Evolutionary conservation across 345 rosid species (phyloP).

Genomic region (Ceriops tagal): DNA sequence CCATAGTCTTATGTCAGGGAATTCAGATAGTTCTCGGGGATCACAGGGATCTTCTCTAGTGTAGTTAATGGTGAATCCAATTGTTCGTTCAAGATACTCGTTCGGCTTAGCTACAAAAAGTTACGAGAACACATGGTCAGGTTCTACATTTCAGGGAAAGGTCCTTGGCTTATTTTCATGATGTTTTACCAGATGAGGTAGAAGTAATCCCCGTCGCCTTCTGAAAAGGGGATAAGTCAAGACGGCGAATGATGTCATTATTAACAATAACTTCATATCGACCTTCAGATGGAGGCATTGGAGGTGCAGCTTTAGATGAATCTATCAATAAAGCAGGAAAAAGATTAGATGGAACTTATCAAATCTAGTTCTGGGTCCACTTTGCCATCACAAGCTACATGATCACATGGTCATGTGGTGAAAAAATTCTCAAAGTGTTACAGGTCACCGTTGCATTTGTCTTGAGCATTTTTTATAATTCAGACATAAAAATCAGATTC

Average conservation of each 20-base stretch:
- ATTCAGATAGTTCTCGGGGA: slow-evolving; percentile 75
- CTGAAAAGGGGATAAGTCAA: slow-evolving; percentile 74
- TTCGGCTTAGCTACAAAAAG: slow-evolving; percentile 46
- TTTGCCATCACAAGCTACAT: no score
- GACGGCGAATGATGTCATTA: slow-evolving; percentile 41
- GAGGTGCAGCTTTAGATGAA: slow-evolving; percentile 47
- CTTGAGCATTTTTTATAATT: no score
- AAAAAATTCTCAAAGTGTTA: no score
- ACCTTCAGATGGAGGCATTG: slow-evolving; percentile 74
- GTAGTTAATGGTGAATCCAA: slow-evolving; percentile 73
- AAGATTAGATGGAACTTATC: neutral
- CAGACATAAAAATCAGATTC: no score
- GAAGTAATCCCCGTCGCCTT: slow-evolving; percentile 59
- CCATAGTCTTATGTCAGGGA: slow-evolving; percentile 81
- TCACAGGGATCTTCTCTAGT: slow-evolving; percentile 60
- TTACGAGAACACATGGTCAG: neutral
- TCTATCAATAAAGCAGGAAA: slow-evolving; percentile 31
- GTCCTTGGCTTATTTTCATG: neutral
- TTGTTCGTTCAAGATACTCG: slow-evolving; percentile 52
- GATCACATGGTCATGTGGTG: no score
- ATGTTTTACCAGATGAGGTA: slow-evolving; percentile 46
- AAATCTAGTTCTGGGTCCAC: neutral
- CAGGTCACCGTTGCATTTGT: no score
- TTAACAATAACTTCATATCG: slow-evolving; percentile 66
- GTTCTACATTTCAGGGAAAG: neutral